A percentile compares a stretch with the other conserved stretches of the same genome.
Evolutionary conservation across 805 yeast genomes (phyloP).

Genomic region (Vanderwaltozyma tropicalis): DNA sequence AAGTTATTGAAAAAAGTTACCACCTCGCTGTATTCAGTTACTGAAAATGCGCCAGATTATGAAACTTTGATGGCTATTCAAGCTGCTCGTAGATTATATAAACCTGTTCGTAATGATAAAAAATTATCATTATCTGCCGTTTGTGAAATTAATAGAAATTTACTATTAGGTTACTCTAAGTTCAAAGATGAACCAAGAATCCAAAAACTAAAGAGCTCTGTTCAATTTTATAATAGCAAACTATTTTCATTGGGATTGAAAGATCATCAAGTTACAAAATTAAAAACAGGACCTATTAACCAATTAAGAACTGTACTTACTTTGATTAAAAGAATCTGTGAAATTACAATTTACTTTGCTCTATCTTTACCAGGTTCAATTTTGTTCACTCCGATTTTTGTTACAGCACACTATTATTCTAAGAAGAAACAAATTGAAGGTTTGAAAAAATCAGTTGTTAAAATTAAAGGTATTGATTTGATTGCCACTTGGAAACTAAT

Average conservation of each 20-base stretch:
- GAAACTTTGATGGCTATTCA: constrained; percentile 91
- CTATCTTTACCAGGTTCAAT: constrained; percentile 79
- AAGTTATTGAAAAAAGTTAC: constrained; percentile 63
- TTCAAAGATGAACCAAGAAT: constrained; percentile 66
- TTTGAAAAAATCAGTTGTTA: constrained; percentile 81
- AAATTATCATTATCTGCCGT: constrained; percentile 55
- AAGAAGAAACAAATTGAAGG: constrained; percentile 66
- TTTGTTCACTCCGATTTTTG: constrained; percentile 76
- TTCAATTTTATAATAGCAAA: constrained; percentile 55
- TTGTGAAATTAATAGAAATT: constrained; percentile 80
- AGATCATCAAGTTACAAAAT: constrained; percentile 60
- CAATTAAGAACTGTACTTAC: constrained; percentile 38
- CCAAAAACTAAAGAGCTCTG: constrained; percentile 48
- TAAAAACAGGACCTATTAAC: constrained; percentile 33
- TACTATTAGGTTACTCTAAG: constrained; percentile 72
- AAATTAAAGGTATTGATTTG: constrained; percentile 82
- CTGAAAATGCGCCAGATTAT: constrained; percentile 88
- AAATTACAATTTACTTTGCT: constrained; percentile 41
- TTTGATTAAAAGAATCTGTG: constrained; percentile 41
- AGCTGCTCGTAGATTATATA: constrained; percentile 79
- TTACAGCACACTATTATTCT: constrained; percentile 61
- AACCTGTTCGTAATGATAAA: constrained; percentile 29
- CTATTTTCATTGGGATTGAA: constrained; percentile 53
- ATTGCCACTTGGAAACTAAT: constrained; percentile 93
- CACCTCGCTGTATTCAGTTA: constrained; percentile 70